A percentile compares a stretch with the other conserved stretches of the same genome.
Conservation (phyloP, 495 filamentous ascomycete genomes). For the Pyrenopolyporus hunteri region DNA sequence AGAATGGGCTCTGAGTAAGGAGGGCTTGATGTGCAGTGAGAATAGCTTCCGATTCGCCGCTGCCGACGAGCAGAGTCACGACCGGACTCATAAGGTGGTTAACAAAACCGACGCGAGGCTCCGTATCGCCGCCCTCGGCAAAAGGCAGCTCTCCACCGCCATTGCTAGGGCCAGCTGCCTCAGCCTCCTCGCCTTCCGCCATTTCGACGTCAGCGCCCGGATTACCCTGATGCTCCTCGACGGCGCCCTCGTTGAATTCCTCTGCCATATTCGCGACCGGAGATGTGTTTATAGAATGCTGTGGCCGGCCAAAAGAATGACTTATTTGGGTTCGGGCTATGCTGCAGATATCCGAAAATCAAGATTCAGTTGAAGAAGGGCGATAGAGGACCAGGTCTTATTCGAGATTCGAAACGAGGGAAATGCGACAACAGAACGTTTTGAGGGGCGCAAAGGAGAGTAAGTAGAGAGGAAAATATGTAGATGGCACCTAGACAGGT, state of each 20-base stretch:
- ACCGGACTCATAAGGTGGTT: conserved; percentile 80
- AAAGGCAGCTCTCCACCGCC: conserved; percentile 48
- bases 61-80: conserved; percentile 76
- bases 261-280: conserved; percentile 45
- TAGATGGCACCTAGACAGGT: too few species aligned
- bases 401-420: neutral
- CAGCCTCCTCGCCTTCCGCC: conserved; percentile 47
- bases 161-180: conserved; percentile 32
- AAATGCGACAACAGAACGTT: neutral
- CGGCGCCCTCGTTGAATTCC: conserved; percentile 45
- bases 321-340: too few species aligned
- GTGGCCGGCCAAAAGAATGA: neutral
- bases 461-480: neutral
- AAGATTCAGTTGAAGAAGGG: too few species aligned
- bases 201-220: conserved; percentile 57
- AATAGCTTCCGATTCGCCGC: conserved; percentile 61
- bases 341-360: too few species aligned
- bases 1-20: conserved; percentile 73
- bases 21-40: conserved; percentile 82
- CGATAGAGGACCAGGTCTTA: neutral
- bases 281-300: neutral
- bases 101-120: conserved; percentile 51
- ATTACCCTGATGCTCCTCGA: conserved; percentile 47
- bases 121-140: conserved; percentile 49
- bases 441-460: neutral